Evolutionary conservation across 1,139 yeast genomes (phyloP).

Genomic region (Protomyces macrosporus): DNA sequence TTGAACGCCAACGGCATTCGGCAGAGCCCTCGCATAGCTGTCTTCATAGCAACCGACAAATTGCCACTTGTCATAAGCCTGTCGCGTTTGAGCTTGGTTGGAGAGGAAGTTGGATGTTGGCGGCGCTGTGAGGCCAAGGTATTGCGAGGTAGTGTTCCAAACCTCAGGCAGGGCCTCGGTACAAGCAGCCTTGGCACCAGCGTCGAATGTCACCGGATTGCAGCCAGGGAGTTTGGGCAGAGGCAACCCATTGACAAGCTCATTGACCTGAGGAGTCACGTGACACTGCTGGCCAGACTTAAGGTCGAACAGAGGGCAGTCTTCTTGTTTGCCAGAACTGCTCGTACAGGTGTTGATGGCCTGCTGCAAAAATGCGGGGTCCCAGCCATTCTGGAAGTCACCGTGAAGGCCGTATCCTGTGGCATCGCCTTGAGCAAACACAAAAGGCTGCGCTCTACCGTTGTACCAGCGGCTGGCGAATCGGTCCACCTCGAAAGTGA

Average conservation of each 20-base stretch:
- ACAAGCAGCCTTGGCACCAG: conserved; percentile 6
- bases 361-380: conserved; percentile 16
- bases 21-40: not conserved
- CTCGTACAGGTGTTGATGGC: conserved; percentile 27
- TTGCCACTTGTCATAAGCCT: conserved; percentile 2
- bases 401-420: conserved; percentile 30
- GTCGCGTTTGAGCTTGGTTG: conserved; percentile 6
- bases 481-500: conserved; percentile 14
- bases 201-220: conserved; percentile 18
- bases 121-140: conserved; percentile 16
- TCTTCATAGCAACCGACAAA: conserved; percentile 26
- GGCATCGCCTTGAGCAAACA: conserved; percentile 27
- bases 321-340: conserved; percentile 26
- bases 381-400: conserved; percentile 29
- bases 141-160: conserved; percentile 13
- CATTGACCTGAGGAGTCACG: conserved; percentile 18
- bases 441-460: conserved; percentile 13
- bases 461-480: conserved; percentile 16
- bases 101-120: conserved; percentile 10
- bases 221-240: conserved; percentile 25
- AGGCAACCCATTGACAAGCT: conserved; percentile 11
- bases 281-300: conserved; percentile 8
- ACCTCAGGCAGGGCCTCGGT: conserved; percentile 1
- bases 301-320: conserved; percentile 25
- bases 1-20: conserved; percentile 2